Base-by-base conservation (phyloP, 2,329 filamentous ascomycete species). In the Ophiostoma sp. region DNA sequence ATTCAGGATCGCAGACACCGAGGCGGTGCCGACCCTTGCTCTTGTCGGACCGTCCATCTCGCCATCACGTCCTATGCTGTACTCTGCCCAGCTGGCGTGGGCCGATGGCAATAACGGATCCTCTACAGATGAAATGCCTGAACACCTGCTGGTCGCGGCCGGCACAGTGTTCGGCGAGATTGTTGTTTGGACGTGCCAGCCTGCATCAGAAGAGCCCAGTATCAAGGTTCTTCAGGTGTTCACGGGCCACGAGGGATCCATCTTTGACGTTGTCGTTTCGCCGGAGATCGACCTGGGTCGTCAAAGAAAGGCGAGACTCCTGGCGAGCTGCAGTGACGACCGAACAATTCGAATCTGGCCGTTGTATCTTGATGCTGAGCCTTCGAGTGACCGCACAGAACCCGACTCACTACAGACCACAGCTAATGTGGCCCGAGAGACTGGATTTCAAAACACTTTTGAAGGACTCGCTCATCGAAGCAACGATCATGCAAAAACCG, bases 91-190 rank as follows among this genome's bases (percentile, higher is more conserved):
- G 74, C 77, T 96, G 18, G 79, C 83, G 52, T 91, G 89, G 83
- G 78, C 87, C 7, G 27, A 27, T 27, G 82, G 83, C 6, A 67
- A 77, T 5, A 80, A 81, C 2, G 27, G 27, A 27, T 27, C 27
- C 27, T 27, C 27, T 27, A 27, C 27, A 27, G 27, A 27, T 27
- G 27, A 27, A 27, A 27, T 27, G 5, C 44, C 16, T 18, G 27
- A 27, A 1, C 27, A 44, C 66, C 81, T 96, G 63, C 82, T 97
- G 27, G 85, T 97, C 66, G 92, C 92, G 6, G 91, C 91, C 3
- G 95, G 95, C 0, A 98, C 95, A 0, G 93, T 94, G 0, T 98
- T 98, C 78, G 95, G 95, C 3, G 93, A 98, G 77, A 90, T 99
- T 45, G 82, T 97, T 49, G 85, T 96, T 16, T 98, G 95, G 95